These are phyloP conservation scores for Phellinidium pouzarii DNA, from an alignment of 1,284 basidiomycete species.

Conservation along the genomic window DNA sequence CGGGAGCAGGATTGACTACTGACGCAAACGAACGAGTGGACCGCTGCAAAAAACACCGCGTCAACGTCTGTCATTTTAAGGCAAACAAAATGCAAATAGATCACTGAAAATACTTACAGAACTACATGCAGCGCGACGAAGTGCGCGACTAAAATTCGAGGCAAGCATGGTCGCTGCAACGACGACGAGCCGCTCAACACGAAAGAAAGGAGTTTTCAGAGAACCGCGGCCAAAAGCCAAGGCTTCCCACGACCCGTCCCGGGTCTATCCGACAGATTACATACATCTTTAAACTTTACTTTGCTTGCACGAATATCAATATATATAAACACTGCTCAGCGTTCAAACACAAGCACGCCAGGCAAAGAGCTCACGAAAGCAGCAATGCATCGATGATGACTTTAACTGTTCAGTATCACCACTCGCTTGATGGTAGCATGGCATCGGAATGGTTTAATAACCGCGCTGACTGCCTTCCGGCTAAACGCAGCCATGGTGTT, in stretches of 20 bases:
- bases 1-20: slow-evolving; percentile 60
- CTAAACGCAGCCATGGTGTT: not conserved
- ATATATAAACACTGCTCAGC: too few species aligned
- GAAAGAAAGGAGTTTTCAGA: not conserved
- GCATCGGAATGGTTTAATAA: slow-evolving; percentile 1
- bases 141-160: slow-evolving; percentile 49
- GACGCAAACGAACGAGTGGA: slow-evolving; percentile 62
- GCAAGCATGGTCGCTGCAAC: slow-evolving; percentile 37
- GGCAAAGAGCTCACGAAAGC: slow-evolving; percentile 8
- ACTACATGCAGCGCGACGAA: slow-evolving; percentile 51
- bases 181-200: slow-evolving; percentile 3
- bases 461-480: slow-evolving; percentile 6
- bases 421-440: slow-evolving; percentile 10
- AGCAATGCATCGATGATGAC: slow-evolving; percentile 3
- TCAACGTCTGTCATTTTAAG: slow-evolving; percentile 21
- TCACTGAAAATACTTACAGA: slow-evolving; percentile 36
- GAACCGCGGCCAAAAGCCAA: not conserved
- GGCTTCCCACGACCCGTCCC: slow-evolving; percentile 8
- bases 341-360: not conserved
- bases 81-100: not conserved
- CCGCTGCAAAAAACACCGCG: slow-evolving; percentile 23
- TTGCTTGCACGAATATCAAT: not conserved
- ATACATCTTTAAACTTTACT: not conserved
- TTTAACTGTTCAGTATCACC: slow-evolving; percentile 1
- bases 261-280: slow-evolving; percentile 7